Evolutionary conservation across 768 basidiomycete genomes (phyloP).

Genomic region (Mycena kentingensis): DNA sequence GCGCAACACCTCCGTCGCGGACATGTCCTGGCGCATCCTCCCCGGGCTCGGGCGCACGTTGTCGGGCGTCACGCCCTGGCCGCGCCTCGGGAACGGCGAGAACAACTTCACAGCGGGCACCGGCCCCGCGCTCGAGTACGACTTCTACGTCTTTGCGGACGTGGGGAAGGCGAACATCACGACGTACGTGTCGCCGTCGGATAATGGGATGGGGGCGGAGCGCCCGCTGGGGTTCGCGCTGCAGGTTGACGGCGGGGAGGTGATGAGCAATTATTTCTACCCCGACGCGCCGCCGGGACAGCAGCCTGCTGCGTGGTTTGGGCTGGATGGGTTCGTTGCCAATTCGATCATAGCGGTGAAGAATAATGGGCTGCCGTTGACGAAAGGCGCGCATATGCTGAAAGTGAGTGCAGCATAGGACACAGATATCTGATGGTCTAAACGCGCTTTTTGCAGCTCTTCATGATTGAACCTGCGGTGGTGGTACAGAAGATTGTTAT

Average conservation of each 20-base stretch:
- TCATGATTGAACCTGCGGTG: conserved; percentile 60
- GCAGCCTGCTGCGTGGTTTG: conserved; percentile 49
- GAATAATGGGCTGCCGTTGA: conserved; percentile 40
- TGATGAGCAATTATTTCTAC: conserved; percentile 49
- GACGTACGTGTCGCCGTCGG: conserved; percentile 51
- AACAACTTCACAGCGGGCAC: conserved; percentile 60
- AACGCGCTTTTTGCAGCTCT: conserved; percentile 36
- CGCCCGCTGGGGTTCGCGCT: conserved; percentile 55
- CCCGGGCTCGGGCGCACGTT: conserved; percentile 62
- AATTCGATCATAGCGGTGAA: conserved; percentile 48
- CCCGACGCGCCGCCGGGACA: conserved; percentile 47
- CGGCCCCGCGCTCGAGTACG: conserved; percentile 69
- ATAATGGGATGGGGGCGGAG: conserved; percentile 52
- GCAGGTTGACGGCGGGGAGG: conserved; percentile 47
- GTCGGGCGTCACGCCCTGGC: conserved; percentile 64
- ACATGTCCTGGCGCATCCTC: conserved; percentile 59
- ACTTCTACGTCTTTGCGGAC: conserved; percentile 60
- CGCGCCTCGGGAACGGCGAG: conserved; percentile 47
- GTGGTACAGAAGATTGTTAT: conserved; percentile 66
- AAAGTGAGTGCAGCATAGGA: conserved; percentile 40
- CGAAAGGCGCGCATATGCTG: conserved; percentile 59
- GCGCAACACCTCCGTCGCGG: conserved; percentile 48
- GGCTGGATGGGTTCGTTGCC: conserved; percentile 53
- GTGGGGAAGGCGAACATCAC: conserved; percentile 50
- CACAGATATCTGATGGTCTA: neutral